Evolutionary conservation across 1,139 yeast species (phyloP), one percentile per base, ranked within the genome.

Genomic region (Blastobotrys serpentis): DNA sequence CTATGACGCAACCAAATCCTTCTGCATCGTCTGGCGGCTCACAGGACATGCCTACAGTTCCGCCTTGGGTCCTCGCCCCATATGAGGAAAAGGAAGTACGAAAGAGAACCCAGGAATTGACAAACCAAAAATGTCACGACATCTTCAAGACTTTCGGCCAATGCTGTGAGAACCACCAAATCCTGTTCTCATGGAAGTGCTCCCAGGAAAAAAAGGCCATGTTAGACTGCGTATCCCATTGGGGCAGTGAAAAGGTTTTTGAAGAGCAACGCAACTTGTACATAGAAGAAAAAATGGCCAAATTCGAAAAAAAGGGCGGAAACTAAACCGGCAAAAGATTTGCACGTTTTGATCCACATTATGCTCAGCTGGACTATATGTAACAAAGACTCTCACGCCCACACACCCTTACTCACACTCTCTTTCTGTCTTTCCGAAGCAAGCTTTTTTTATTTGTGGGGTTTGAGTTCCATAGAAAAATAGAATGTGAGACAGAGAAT

Each of bases 51-150:
- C 49, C 36, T 17, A 42, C 49, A 34, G 54, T 86, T 39, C 96
- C 96, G 1, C 73, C 81, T 11, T 89, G 97, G 97, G 78, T 87
- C 58, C 73, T 89, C 37, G 81, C 94, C 0, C 96, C 96, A 2
- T 77, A 78, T 57, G 97, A 89, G 63, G 97, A 89, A 63, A 84
- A 84, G 67, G 79, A 83, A 56, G 82, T 88, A 30, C 80, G 88
- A 57, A 82, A 81, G 58, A 77, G 88, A 59, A 82, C 94, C 81
- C 85, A 88, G 67, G 80, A 76, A 53, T 77, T 77, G 64, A 81
- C 96, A 0, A 86, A 88, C 70, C 74, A 77, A 44, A 70, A 72
- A 54, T 89, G 97, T 66, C 89, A 84, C 59, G 82, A 76, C 32
- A 75, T 63, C 25, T 57, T 54, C 43, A 46, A 59, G 60, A 74